Evolutionary conservation across 306 rosid species (phyloP).

Genomic region (Sicyos baderoa): DNA sequence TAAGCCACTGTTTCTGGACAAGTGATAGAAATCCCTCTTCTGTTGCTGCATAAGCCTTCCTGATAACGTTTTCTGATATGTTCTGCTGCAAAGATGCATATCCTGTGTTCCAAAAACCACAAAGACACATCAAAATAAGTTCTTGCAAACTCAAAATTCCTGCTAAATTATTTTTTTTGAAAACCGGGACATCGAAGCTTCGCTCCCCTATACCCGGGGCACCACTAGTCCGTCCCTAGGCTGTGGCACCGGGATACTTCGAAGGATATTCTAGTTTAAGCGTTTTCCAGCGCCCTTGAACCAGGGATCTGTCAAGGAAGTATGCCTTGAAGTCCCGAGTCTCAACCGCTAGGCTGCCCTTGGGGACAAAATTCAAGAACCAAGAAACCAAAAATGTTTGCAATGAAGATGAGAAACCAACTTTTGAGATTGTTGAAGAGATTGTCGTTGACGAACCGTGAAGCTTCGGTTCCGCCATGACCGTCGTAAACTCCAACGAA

Average conservation of each 20-base stretch:
- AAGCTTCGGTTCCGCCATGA: slow-evolving; percentile 75
- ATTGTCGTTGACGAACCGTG: slow-evolving; percentile 56
- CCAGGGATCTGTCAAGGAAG: too few relatives aligned
- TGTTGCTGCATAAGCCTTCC: slow-evolving; percentile 56
- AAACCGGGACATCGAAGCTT: too few relatives aligned
- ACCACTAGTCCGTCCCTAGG: too few relatives aligned
- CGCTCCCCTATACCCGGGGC: too few relatives aligned
- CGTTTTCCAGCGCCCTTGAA: too few relatives aligned
- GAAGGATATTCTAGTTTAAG: too few relatives aligned
- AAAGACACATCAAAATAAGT: slow-evolving; percentile 11
- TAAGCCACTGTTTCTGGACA: slow-evolving; percentile 61
- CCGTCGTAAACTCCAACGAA: slow-evolving; percentile 76
- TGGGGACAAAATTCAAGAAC: not conserved
- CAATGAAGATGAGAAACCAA: slow-evolving; percentile 30
- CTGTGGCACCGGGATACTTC: too few relatives aligned
- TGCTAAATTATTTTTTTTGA: too few relatives aligned
- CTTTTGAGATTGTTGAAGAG: slow-evolving; percentile 66
- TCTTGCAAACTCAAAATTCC: too few relatives aligned
- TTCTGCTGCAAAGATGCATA: slow-evolving; percentile 42
- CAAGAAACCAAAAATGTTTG: not conserved
- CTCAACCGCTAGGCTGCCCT: too few relatives aligned
- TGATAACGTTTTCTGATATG: slow-evolving; percentile 53
- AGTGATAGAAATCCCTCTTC: slow-evolving; percentile 61
- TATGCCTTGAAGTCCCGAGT: too few relatives aligned
- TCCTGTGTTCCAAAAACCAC: slow-evolving; percentile 32